Base-by-base conservation (phyloP, 371 early-diverging fungal species). In the Apophysomyces sp. region DNA sequence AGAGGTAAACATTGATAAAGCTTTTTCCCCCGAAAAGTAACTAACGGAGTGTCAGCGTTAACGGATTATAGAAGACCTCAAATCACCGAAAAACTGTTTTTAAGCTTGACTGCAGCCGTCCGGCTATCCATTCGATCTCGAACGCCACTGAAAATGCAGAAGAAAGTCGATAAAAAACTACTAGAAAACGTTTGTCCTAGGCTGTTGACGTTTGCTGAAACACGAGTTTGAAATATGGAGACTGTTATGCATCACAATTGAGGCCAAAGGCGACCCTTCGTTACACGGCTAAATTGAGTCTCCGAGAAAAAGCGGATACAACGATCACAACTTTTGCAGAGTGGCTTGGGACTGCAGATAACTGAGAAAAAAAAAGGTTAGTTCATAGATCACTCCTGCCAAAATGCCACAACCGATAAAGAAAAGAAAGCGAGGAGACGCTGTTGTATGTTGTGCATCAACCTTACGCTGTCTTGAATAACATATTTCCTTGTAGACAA, bases 391-490 rank as follows among this genome's bases (percentile, higher is more conserved):
- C 34, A 36, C 39, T 34, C 31, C 16, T 32, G 24, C 3, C 29
- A 34, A 41, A 9, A 70, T 66, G 71, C 65, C 67, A 32, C 67
- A 67, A 37, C 64, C 68, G 2, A 53, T 60, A n/a, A 71, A 71
- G 51, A 71, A 71, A 52, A 62, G 72, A 65, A 68, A 68, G 36
- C 18, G 64, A 39, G 56, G 39, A 52, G 55, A 53, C 6, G 36
- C 44, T 12, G 30, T 60, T 26, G 60, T 55, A 61, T 21, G 55
- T 39, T 34, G 51, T 59, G 26, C 39, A 54, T 39, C 55, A 26
- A 16, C 31, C 15, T 30, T 24, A 57, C 27, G 4, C 12, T 34
- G 4, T 41, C 6, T 39, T 7, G 40, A 49, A 11, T n/a, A 28
- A 58, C 9, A 2, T n/a, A 27, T 39, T 5, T 52, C 3, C 31